Percentiles rank a stretch among this genome's conserved stretches.
phyloP scores from a whole-genome alignment of 78 protist genomes.

The Dictyostelium firmibasis region DNA sequence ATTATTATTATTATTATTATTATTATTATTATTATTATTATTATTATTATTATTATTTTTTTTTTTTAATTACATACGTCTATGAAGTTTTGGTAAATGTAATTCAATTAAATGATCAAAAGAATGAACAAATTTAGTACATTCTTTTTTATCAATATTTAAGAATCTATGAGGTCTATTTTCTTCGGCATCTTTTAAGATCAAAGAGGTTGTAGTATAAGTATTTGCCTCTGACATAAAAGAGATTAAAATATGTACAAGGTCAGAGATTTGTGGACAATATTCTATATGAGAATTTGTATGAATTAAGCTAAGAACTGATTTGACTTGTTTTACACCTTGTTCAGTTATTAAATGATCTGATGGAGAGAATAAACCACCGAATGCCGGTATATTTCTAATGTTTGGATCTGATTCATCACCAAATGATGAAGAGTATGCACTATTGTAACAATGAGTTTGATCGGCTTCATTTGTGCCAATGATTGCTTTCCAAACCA shows the following conservation, averaged over 20 bases:
- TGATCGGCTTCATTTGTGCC: constrained; percentile 1
- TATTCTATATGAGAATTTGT: constrained; percentile 37
- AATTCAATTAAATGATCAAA: constrained; percentile 56
- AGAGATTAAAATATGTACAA: constrained; percentile 43
- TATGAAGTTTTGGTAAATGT: constrained; percentile 52
- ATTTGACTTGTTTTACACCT: constrained; percentile 47
- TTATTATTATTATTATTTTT: background rate
- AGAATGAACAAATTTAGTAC: constrained; percentile 13
- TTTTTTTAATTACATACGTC: constrained; percentile 33
- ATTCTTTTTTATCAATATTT: constrained; percentile 43
- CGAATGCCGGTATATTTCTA: constrained; percentile 66
- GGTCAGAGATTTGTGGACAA: constrained; percentile 60
- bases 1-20: background rate
- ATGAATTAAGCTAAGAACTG: background rate
- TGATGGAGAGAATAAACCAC: constrained; percentile 61
- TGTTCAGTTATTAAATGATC: constrained; percentile 60
- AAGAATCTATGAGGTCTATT: background rate
- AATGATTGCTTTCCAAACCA: constrained; percentile 20
- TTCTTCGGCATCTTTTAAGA: background rate
- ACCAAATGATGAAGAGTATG: background rate
- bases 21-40: background rate
- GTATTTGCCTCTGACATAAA: constrained; percentile 49
- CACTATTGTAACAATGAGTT: background rate
- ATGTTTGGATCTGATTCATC: background rate
- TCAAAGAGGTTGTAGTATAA: background rate